Evolutionary conservation across 108 stramenopile species (phyloP).

Genomic region (Pseudonitzschia multiseries): DNA sequence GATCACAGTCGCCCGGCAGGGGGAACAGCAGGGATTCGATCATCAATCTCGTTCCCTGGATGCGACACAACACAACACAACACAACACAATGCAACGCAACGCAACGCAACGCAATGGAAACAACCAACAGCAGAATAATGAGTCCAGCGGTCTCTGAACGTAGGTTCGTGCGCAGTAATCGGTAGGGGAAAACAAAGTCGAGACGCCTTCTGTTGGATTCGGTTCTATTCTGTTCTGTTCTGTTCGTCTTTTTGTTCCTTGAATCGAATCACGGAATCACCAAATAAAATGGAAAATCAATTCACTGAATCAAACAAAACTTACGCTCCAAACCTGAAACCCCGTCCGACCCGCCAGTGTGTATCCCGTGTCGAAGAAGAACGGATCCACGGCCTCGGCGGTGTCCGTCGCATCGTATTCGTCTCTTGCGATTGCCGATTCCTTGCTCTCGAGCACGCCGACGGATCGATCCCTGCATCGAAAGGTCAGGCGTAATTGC

Average conservation of each 20-base stretch:
- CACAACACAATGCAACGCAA: too few species aligned
- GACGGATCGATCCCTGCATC: constrained; percentile 48
- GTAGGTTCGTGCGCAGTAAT: too few species aligned
- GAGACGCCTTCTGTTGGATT: too few species aligned
- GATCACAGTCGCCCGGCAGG: neutral
- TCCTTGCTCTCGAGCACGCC: constrained; percentile 52
- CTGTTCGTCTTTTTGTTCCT: too few species aligned
- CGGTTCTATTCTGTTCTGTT: too few species aligned
- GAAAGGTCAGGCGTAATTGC: constrained; percentile 28
- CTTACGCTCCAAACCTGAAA: constrained; percentile 61
- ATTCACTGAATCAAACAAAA: neutral
- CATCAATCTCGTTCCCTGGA: constrained; percentile 52
- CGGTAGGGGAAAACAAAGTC: too few species aligned
- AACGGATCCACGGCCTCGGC: constrained; percentile 50
- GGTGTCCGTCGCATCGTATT: constrained; percentile 33
- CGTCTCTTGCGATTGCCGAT: constrained; percentile 19
- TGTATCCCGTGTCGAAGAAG: constrained; percentile 70
- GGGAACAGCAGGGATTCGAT: constrained; percentile 53
- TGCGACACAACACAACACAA: neutral
- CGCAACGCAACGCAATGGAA: neutral
- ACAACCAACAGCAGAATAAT: too few species aligned
- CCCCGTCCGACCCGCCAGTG: constrained; percentile 62
- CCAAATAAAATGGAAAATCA: too few species aligned
- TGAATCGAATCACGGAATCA: too few species aligned
- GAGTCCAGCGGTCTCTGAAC: too few species aligned